Conservation (phyloP, 768 basidiomycete genomes). For the Trametes punicea region DNA sequence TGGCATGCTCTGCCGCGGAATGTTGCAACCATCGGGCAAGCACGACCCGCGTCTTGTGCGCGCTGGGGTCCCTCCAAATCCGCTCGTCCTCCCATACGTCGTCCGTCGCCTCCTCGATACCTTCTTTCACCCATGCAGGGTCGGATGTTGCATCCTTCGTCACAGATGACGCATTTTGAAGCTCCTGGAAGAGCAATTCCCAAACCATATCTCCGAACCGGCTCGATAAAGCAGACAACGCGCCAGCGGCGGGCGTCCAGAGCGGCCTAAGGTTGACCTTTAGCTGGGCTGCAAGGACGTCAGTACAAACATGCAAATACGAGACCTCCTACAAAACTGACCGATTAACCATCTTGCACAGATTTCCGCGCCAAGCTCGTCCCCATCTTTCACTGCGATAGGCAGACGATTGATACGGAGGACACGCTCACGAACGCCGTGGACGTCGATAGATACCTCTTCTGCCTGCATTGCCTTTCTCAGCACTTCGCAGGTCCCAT, state of each 20-base stretch:
- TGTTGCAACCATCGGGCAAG: slow-evolving; percentile 47
- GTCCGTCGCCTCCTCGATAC: slow-evolving; percentile 24
- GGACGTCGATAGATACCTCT: slow-evolving; percentile 70
- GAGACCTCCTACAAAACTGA: slow-evolving; percentile 33
- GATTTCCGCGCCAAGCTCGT: slow-evolving; percentile 57
- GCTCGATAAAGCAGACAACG: slow-evolving; percentile 49
- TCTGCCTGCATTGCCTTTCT: slow-evolving; percentile 77
- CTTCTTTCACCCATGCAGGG: slow-evolving; percentile 28
- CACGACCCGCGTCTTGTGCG: slow-evolving; percentile 53
- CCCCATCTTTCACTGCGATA: slow-evolving; percentile 53
- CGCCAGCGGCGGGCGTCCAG: slow-evolving; percentile 78
- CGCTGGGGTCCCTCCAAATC: slow-evolving; percentile 73
- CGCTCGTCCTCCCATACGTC: slow-evolving; percentile 63
- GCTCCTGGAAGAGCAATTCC: slow-evolving; percentile 62
- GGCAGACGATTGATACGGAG: slow-evolving; percentile 72
- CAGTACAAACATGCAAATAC: neutral
- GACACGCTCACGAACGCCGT: slow-evolving; percentile 82
- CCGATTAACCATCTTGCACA: slow-evolving; percentile 73
- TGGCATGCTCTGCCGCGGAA: slow-evolving; percentile 29
- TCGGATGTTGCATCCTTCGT: neutral
- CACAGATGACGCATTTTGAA: slow-evolving; percentile 36
- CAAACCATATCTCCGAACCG: slow-evolving; percentile 73
- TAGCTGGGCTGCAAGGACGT: slow-evolving; percentile 60
- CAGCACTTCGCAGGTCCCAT: slow-evolving; percentile 49
- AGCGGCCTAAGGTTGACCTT: slow-evolving; percentile 92